Conservation (phyloP, 495 filamentous ascomycete genomes). For the Hypoxylon intermedium region DNA sequence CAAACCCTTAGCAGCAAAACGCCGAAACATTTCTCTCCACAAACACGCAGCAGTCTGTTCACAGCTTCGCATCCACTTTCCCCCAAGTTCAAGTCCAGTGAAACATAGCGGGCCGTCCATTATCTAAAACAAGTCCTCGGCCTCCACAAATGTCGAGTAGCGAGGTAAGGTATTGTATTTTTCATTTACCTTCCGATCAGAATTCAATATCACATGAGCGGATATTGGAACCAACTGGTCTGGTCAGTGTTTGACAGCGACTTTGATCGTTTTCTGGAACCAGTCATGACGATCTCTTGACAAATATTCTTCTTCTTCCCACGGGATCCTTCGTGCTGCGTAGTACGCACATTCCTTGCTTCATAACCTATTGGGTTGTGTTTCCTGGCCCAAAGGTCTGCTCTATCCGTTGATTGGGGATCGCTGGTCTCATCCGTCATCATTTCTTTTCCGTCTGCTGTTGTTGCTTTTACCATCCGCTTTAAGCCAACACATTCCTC, state of each 20-base stretch:
- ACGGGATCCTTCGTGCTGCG: constrained; percentile 28
- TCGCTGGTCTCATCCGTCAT: constrained; percentile 18
- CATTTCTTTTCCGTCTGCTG: background rate
- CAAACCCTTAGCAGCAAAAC: constrained; percentile 32
- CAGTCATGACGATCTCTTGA: constrained; percentile 6
- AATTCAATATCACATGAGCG: constrained; percentile 13
- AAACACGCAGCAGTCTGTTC: constrained; percentile 10
- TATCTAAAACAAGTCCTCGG: constrained; percentile 27
- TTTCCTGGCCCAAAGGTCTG: background rate
- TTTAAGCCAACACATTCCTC: constrained; percentile 5
- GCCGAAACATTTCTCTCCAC: constrained; percentile 32
- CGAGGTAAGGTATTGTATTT: constrained; percentile 12
- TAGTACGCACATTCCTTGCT: constrained; percentile 25
- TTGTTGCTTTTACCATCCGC: constrained; percentile 6
- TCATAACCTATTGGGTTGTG: constrained; percentile 17
- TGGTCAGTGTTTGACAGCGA: constrained; percentile 19
- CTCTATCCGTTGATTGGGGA: constrained; percentile 16
- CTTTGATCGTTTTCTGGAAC: constrained; percentile 24
- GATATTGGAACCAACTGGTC: background rate
- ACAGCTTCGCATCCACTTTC: constrained; percentile 25
- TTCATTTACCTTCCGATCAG: constrained; percentile 1
- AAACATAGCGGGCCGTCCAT: constrained; percentile 30
- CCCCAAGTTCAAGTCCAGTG: constrained; percentile 23
- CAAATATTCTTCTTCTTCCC: constrained; percentile 10
- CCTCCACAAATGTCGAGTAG: constrained; percentile 13